Conservation (phyloP, 169 alveolate genomes). For the Babesia ovis region DNA sequence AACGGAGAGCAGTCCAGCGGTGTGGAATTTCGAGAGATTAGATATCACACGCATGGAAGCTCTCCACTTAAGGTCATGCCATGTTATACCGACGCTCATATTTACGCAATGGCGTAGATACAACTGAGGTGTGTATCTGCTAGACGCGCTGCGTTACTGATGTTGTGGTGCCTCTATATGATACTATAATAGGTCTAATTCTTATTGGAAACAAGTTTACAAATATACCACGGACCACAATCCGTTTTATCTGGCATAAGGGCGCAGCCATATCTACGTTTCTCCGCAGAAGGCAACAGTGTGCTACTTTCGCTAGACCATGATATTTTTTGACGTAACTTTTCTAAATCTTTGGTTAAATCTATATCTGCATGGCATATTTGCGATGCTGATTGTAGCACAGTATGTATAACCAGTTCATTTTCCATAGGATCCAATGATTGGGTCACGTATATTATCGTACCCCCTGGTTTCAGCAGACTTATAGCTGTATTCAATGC, state of each 20-base stretch:
- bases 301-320: conserved; percentile 8
- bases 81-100: conserved; percentile 27
- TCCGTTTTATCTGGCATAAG: conserved; percentile 72
- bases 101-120: background rate
- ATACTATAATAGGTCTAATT: background rate
- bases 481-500: conserved; percentile 62
- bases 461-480: conserved; percentile 71
- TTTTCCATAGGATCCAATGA: conserved; percentile 77
- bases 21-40: conserved; percentile 36
- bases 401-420: conserved; percentile 60
- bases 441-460: conserved; percentile 76
- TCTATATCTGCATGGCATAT: conserved; percentile 11
- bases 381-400: background rate
- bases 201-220: conserved; percentile 51
- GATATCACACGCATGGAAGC: conserved; percentile 32
- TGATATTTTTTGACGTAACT: background rate
- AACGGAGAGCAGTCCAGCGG: conserved; percentile 27
- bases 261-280: conserved; percentile 71
- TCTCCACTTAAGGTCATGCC: conserved; percentile 60
- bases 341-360: background rate
- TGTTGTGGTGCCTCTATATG: background rate
- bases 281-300: conserved; percentile 55
- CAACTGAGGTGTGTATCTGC: background rate
- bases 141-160: background rate
- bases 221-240: conserved; percentile 71